Evolutionary conservation across 2,329 filamentous ascomycete genomes (phyloP), one percentile per base, ranked within the genome.

Genomic region (Aspergillus fumigatiaffinis): DNA sequence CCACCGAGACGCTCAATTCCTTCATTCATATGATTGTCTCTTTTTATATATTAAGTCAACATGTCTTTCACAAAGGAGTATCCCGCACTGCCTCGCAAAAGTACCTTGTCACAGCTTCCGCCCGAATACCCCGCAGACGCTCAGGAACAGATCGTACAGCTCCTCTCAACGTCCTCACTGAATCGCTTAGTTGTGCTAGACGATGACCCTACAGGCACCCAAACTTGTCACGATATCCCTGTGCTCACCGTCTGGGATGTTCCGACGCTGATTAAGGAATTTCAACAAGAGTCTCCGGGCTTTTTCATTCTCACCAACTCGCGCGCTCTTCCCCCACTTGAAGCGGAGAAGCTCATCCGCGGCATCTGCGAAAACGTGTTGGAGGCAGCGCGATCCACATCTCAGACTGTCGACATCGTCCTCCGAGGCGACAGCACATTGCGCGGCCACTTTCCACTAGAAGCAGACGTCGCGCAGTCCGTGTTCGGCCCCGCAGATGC

Each of bases 231-330:
- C 66, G 77, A 81, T 61, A 79, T 86, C 58, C 70, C 75, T 51
- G 81, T 85, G 1, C 73, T 86, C 21, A 82, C 81, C 0, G 78
- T 80, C 4, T 85, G 82, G 82, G 78, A 81, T 56, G 61, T 76
- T 5, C 61, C 70, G 1, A 78, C 75, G 0, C 72, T 84, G 2
- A 69, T 68, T 2, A 60, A 66, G 7, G 80, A 83, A 62, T 79
- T 85, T 59, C 66, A 66, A 3, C 68, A 68, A 32, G 73, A 70
- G 5, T 71, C 72, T 2, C 67, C 69, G 3, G 83, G 83, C 20
- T 85, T 86, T 75, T 85, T 86, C 71, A 84, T 85, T 60, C 73
- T 85, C 5, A 85, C 83, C 35, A 85, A 85, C 65, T 84, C 82
- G 3, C 80, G 83, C 4, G 83, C 84, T 0, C 68, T 85, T 2